These are phyloP conservation scores for Kitagawia praeruptora DNA, from an alignment of 129 eudicot genomes.

Conservation along the genomic window DNA sequence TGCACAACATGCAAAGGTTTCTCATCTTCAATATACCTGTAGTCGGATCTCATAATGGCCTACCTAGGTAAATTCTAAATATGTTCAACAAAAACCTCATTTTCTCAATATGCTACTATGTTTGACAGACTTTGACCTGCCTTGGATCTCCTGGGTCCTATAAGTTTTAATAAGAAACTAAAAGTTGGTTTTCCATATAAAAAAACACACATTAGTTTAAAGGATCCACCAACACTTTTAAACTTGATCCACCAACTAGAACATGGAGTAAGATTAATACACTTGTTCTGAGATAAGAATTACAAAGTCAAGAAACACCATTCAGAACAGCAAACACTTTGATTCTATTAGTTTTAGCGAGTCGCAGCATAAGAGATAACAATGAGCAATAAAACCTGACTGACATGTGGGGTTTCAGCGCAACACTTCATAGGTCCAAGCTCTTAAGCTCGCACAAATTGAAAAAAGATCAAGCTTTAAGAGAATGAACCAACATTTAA, in stretches of 20 bases:
- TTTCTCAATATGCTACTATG: background rate
- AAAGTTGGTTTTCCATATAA: background rate
- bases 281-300: background rate
- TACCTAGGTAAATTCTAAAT: too few species aligned
- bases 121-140: background rate
- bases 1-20: background rate
- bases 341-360: background rate
- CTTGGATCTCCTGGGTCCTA: background rate
- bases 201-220: background rate
- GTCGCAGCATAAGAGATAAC: background rate
- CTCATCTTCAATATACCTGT: background rate
- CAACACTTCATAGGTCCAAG: background rate
- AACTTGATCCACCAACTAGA: background rate
- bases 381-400: background rate
- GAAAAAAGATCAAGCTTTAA: background rate
- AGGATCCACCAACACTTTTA: background rate
- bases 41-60: background rate
- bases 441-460: background rate
- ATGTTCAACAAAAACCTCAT: too few species aligned
- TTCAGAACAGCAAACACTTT: background rate
- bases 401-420: background rate
- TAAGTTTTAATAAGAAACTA: background rate
- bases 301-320: background rate
- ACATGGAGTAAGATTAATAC: background rate
- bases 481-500: conserved; percentile 3